Percentiles rank a stretch among this genome's conserved stretches.
phyloP scores from a whole-genome alignment of 495 filamentous ascomycete species.

The Xylaria curta region DNA sequence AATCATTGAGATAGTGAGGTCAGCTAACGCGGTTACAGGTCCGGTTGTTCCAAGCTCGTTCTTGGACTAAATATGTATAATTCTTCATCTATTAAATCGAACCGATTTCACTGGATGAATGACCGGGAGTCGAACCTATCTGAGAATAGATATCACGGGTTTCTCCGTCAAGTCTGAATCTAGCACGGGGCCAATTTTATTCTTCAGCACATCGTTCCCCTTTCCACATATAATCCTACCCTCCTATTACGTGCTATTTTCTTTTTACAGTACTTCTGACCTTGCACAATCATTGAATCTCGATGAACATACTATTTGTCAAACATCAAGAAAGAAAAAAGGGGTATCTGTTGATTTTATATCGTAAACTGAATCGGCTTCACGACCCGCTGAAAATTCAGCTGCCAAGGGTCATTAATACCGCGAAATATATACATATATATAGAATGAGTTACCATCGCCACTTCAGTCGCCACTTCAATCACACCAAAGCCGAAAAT shows the following conservation, averaged over 20 bases:
- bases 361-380: not conserved
- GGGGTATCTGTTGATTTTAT: conserved; percentile 10
- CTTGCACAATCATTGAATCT: not conserved
- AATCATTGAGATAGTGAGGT: not conserved
- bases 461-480: not conserved
- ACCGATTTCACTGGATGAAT: not conserved
- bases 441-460: not conserved
- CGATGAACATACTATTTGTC: not conserved
- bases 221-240: not conserved
- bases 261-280: not conserved
- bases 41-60: conserved; percentile 36
- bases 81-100: not conserved
- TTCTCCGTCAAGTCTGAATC: not conserved
- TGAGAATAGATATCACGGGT: not conserved
- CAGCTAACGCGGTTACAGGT: conserved; percentile 28
- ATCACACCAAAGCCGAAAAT: not conserved
- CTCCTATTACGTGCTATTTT: not conserved
- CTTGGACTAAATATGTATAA: conserved; percentile 11
- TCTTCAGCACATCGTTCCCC: not conserved
- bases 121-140: not conserved
- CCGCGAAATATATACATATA: not conserved
- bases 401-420: not conserved
- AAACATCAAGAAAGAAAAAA: not conserved
- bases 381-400: not conserved
- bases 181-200: not conserved